phyloP scores from a whole-genome alignment of 2,329 filamentous ascomycete species.

The Triangularia setosa region DNA sequence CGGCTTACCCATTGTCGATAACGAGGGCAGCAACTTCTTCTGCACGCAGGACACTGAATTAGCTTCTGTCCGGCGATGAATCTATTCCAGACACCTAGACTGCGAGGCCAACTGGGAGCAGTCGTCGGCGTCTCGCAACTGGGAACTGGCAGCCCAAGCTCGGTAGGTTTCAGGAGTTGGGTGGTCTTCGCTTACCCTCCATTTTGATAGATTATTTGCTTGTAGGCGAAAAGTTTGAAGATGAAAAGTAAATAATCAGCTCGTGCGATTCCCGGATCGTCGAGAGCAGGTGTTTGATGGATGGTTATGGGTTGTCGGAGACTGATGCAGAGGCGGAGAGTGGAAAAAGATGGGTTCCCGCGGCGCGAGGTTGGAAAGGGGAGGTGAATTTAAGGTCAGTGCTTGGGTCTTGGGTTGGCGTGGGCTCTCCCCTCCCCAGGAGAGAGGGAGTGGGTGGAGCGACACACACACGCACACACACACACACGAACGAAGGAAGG shows the following conservation, averaged over 20 bases:
- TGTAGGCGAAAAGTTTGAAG: slow-evolving; percentile 29
- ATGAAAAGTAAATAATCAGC: slow-evolving; percentile 30
- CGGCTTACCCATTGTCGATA: slow-evolving; percentile 99
- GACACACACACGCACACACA: slow-evolving; percentile 10
- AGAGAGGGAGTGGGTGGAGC: slow-evolving; percentile 22
- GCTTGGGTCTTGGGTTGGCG: slow-evolving; percentile 31
- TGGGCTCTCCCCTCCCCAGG: slow-evolving; percentile 18
- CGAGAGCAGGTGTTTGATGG: slow-evolving; percentile 29
- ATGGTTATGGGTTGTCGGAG: slow-evolving; percentile 14
- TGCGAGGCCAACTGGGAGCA: slow-evolving; percentile 13
- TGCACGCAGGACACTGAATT: slow-evolving; percentile 48
- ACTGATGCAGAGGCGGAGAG: slow-evolving; percentile 31
- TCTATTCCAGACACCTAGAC: not conserved
- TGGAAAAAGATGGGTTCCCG: slow-evolving; percentile 30
- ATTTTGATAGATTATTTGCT: slow-evolving; percentile 49
- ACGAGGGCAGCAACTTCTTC: slow-evolving; percentile 99
- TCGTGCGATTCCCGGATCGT: slow-evolving; percentile 36
- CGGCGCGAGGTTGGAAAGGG: slow-evolving; percentile 38
- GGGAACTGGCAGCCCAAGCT: slow-evolving; percentile 28
- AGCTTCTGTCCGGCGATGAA: slow-evolving; percentile 34
- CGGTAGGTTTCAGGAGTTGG: not conserved
- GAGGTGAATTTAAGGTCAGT: slow-evolving; percentile 36
- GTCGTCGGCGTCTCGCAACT: slow-evolving; percentile 12
- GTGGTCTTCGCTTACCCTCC: slow-evolving; percentile 44
- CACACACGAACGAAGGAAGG: slow-evolving; percentile 19